Evolutionary conservation across 2,329 filamentous ascomycete genomes (phyloP).

Genomic region (Mycosphaerella sp.): DNA sequence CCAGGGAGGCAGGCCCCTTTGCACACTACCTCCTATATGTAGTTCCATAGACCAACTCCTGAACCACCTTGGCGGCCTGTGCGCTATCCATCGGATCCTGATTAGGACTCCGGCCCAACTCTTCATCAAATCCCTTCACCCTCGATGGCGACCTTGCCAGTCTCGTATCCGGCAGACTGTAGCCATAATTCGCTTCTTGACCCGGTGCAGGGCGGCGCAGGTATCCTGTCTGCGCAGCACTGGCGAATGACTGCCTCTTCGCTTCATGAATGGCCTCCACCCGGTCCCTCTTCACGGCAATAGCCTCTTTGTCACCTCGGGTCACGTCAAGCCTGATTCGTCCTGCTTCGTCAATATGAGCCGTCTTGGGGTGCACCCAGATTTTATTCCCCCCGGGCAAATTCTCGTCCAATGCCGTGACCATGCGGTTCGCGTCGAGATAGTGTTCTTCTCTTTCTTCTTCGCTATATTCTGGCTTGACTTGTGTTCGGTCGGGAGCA

Average conservation of each 20-base stretch:
- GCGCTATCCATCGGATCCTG: constrained; percentile 5
- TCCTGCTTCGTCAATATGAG: constrained; percentile 41
- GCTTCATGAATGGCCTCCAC: constrained; percentile 25
- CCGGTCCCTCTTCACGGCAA: constrained; percentile 30
- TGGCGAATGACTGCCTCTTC: constrained; percentile 11
- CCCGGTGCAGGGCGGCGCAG: not conserved
- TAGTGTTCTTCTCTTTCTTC: constrained; percentile 32
- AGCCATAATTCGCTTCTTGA: constrained; percentile 26
- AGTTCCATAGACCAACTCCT: constrained; percentile 6
- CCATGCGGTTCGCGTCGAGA: constrained; percentile 38
- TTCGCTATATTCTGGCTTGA: not conserved
- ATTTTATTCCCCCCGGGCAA: constrained; percentile 48
- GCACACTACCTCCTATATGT: not conserved
- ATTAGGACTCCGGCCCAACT: constrained; percentile 12
- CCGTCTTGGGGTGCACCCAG: constrained; percentile 45
- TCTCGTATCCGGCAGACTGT: constrained; percentile 22
- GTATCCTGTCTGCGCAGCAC: constrained; percentile 1
- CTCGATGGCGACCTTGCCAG: constrained; percentile 7
- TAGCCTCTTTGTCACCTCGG: constrained; percentile 29
- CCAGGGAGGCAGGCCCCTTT: not conserved
- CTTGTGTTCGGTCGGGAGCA: not conserved
- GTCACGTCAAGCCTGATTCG: constrained; percentile 36
- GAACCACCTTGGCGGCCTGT: constrained; percentile 11
- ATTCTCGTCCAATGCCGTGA: constrained; percentile 37
- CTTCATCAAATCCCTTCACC: constrained; percentile 24